Conservation (phyloP, 345 rosid genomes). For the Dipteronia dyeriana region DNA sequence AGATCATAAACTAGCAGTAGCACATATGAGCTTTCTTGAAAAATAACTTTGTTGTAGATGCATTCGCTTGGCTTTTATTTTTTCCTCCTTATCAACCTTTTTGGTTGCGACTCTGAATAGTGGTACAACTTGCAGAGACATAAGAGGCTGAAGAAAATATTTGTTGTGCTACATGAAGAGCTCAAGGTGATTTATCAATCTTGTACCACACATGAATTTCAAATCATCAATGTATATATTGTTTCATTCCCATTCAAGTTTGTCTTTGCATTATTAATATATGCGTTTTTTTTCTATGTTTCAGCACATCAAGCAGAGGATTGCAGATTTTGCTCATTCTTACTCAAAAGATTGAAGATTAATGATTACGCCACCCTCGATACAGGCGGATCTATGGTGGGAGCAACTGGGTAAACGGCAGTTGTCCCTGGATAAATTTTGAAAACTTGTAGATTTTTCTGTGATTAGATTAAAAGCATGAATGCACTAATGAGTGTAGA, state of each 20-base stretch:
- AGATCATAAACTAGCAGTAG: background rate
- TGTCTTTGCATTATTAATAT: background rate
- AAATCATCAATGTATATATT: background rate
- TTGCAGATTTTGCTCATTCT: slow-evolving; percentile 57
- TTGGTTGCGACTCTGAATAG: background rate
- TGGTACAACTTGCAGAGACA: slow-evolving; percentile 60
- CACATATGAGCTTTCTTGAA: background rate
- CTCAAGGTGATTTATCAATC: slow-evolving; percentile 50
- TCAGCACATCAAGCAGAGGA: slow-evolving; percentile 85
- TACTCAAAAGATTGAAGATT: slow-evolving; percentile 42
- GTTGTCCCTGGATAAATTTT: background rate
- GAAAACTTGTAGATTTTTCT: background rate
- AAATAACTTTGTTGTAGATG: slow-evolving; percentile 2
- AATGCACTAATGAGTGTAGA: background rate
- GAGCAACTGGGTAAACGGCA: background rate
- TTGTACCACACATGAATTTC: background rate
- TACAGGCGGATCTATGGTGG: background rate
- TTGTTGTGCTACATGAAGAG: slow-evolving; percentile 77
- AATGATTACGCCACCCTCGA: background rate
- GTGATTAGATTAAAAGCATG: background rate
- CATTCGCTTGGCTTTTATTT: background rate
- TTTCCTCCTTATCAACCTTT: background rate
- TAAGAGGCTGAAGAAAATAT: slow-evolving; percentile 77
- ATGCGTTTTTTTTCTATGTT: slow-evolving; percentile 17
- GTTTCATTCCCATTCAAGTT: background rate